Conservation (phyloP, 1,284 basidiomycete genomes). For the Apiotrichum mycotoxinovorans region DNA sequence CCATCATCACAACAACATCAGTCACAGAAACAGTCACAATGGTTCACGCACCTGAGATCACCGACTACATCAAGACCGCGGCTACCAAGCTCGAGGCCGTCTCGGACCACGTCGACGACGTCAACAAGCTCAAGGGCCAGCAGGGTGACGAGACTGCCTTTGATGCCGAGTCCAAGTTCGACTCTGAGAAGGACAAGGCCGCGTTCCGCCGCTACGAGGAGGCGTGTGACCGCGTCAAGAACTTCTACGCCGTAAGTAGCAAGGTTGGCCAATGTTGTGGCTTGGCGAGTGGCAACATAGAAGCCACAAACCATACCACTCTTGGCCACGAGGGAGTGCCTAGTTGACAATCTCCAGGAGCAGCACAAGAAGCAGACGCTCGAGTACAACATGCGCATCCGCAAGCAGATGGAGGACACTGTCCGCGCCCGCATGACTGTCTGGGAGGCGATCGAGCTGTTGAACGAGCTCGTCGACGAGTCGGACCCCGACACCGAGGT, state of each 20-base stretch:
- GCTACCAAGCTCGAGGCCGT: slow-evolving; percentile 58
- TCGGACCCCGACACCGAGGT: slow-evolving; percentile 58
- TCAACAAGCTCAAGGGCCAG: slow-evolving; percentile 34
- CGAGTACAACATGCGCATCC: slow-evolving; percentile 73
- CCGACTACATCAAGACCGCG: slow-evolving; percentile 32
- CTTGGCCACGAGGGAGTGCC: too few species aligned
- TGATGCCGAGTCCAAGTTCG: slow-evolving; percentile 64
- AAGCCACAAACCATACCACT: too few species aligned
- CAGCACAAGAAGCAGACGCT: slow-evolving; percentile 88
- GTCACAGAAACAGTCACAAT: slow-evolving; percentile 2
- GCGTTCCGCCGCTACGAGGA: slow-evolving; percentile 52
- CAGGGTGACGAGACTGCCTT: slow-evolving; percentile 49
- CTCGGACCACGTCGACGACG: slow-evolving; percentile 71
- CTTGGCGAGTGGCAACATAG: too few species aligned
- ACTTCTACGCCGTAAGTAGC: slow-evolving; percentile 59
- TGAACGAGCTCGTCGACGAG: slow-evolving; percentile 82
- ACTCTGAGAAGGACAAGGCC: slow-evolving; percentile 70
- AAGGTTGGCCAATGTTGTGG: not conserved
- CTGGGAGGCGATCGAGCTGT: slow-evolving; percentile 87
- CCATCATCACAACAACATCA: not conserved
- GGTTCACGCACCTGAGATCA: slow-evolving; percentile 41
- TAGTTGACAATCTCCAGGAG: slow-evolving; percentile 53
- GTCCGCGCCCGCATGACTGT: slow-evolving; percentile 53
- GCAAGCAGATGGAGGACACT: slow-evolving; percentile 33
- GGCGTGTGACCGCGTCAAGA: slow-evolving; percentile 80